Percentiles rank a stretch among this genome's conserved stretches.
phyloP scores from a whole-genome alignment of 192 early-diverging fungal species.

The Linderina pennispora region DNA sequence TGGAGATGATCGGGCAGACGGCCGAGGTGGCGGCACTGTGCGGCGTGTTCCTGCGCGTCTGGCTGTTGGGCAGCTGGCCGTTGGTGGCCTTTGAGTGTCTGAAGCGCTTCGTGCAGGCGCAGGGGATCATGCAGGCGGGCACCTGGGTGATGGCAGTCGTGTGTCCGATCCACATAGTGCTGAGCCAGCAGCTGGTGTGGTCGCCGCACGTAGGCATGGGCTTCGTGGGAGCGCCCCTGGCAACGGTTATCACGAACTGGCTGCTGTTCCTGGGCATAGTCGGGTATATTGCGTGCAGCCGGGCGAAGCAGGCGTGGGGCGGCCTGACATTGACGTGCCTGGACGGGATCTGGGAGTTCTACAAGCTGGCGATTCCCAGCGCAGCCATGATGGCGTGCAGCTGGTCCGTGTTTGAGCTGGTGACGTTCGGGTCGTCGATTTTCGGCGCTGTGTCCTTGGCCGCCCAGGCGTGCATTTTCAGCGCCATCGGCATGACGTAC shows the following conservation, averaged over 20 bases:
- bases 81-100: conserved; percentile 67
- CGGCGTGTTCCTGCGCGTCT: conserved; percentile 52
- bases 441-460: conserved; percentile 32
- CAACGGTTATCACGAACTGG: conserved; percentile 60
- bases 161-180: conserved; percentile 55
- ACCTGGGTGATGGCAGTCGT: conserved; percentile 62
- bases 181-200: conserved; percentile 73
- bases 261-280: conserved; percentile 55
- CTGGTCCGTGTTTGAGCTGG: conserved; percentile 32
- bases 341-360: conserved; percentile 34
- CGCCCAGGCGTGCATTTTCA: conserved; percentile 37
- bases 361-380: conserved; percentile 55
- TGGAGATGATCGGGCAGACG: conserved; percentile 63
- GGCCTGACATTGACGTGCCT: conserved; percentile 57
- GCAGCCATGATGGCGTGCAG: conserved; percentile 58
- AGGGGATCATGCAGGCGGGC: conserved; percentile 77
- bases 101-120: conserved; percentile 70
- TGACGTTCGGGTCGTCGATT: conserved; percentile 15
- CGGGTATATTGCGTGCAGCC: conserved; percentile 52
- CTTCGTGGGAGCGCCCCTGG: conserved; percentile 71
- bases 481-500: conserved; percentile 17
- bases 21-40: conserved; percentile 54
- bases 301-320: conserved; percentile 54
- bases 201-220: conserved; percentile 52
- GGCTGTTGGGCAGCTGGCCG: conserved; percentile 62